Base-by-base conservation (phyloP, 1,139 yeast species). In the Hansenula anomala region DNA sequence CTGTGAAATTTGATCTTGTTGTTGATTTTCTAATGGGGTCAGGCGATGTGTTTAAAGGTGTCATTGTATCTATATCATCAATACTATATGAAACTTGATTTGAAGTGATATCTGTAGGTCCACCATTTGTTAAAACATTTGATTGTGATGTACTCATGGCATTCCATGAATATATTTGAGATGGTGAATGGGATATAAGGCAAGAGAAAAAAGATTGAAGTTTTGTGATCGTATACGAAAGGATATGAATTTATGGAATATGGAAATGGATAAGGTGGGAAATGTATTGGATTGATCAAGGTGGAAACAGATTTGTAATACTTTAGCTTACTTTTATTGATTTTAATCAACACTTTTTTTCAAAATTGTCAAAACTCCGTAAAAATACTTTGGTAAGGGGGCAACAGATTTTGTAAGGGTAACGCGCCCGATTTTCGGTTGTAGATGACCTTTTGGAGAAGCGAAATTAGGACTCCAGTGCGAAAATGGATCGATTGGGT, bases 1-100 rank as follows among this genome's bases (percentile, higher is more conserved):
- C 64, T 4, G 52, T 39, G 15, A 47, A 16, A 11, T 15, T 29
- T 20, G 14, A 14, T 33, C 38, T 33, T 40, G 48, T 23, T 44
- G 47, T 14, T 40, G 42, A 22, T 30, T 7, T 30, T 38, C 18
- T 19, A 13, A 17, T 24, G 33, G 4, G 17, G 17, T 25, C 22
- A 32, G 22, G 18, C 23, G 30, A 20, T 23, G 24, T 36, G 26
- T 25, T 34, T 20, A 23, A 28, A 14, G 13, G 7, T 28, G 29
- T 19, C 17, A 34, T 28, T 10, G 24, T 24, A 3, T 13, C 8
- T 9, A 19, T 17, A 20, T 29, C 32, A 17, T 28, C 20, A 17
- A 26, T 26, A 10, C 8, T 15, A n/a, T 20, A 20, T 6, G 22
- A 9, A 9, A 28, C 3, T 26, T 26, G 28, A 9, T 15, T 9